These are phyloP conservation scores for Ceratobasidium sp. DNA, from an alignment of 1,284 basidiomycete genomes.

Conservation along the genomic window DNA sequence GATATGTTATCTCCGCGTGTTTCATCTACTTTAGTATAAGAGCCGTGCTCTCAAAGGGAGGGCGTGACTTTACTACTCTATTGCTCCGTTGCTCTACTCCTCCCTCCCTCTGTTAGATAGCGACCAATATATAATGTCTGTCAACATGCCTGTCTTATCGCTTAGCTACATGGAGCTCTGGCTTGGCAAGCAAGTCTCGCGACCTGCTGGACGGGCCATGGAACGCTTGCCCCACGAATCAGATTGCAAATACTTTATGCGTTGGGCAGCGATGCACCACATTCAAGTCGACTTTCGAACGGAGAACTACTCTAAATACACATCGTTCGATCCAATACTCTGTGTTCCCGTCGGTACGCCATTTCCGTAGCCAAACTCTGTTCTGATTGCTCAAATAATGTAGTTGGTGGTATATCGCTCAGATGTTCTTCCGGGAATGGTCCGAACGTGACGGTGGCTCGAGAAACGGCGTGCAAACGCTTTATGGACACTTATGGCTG, in stretches of 20 bases:
- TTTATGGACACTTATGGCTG: neutral
- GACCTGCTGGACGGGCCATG: too few relatives aligned
- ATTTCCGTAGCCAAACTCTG: neutral
- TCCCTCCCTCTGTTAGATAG: too few relatives aligned
- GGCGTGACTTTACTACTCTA: too few relatives aligned
- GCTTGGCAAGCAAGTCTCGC: too few relatives aligned
- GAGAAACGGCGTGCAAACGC: neutral
- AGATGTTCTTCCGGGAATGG: neutral
- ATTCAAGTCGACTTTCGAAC: neutral
- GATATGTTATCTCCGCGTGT: too few relatives aligned
- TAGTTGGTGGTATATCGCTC: slow-evolving; percentile 2
- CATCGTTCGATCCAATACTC: neutral
- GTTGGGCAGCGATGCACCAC: slow-evolving; percentile 3
- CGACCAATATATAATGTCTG: too few relatives aligned
- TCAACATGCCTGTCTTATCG: too few relatives aligned
- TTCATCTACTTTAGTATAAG: too few relatives aligned
- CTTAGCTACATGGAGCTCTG: too few relatives aligned
- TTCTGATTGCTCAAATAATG: neutral
- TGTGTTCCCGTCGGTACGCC: slow-evolving; percentile 18
- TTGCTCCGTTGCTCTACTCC: too few relatives aligned
- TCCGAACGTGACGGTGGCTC: neutral
- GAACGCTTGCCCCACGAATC: slow-evolving; percentile 4
- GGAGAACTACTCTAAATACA: neutral
- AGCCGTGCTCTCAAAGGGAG: too few relatives aligned
- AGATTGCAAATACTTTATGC: slow-evolving; percentile 4